Evolutionary conservation across 768 basidiomycete species (phyloP).

Genomic region (Chalciporus sphaerocephalus): DNA sequence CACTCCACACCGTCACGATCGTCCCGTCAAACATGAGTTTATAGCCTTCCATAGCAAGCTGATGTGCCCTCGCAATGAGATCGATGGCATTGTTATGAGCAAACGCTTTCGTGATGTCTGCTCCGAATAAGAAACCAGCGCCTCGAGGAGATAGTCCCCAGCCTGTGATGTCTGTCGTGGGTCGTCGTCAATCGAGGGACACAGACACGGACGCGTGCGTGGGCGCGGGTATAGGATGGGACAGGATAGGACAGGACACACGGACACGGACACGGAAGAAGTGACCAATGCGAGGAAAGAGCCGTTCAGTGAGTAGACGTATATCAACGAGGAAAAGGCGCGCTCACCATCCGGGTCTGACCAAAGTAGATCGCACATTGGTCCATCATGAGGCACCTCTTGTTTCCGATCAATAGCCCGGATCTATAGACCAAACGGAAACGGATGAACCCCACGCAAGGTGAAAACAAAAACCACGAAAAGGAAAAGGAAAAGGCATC

Average conservation of each 20-base stretch:
- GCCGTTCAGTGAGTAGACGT: conserved; percentile 12
- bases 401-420: conserved; percentile 93
- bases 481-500: conserved; percentile 16
- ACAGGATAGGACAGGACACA: no score
- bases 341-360: conserved; percentile 90
- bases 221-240: no score
- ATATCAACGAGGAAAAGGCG: conserved; percentile 4
- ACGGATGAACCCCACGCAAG: no score
- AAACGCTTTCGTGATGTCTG: conserved; percentile 86
- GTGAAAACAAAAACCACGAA: conserved; percentile 7
- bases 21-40: conserved; percentile 95
- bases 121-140: conserved; percentile 93
- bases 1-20: conserved; percentile 98
- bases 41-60: conserved; percentile 96
- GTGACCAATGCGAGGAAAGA: conserved; percentile 18
- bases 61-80: conserved; percentile 94
- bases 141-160: conserved; percentile 99
- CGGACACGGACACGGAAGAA: background rate
- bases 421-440: conserved; percentile 59
- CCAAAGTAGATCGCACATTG: conserved; percentile 99
- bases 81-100: conserved; percentile 89
- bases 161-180: conserved; percentile 70
- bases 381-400: conserved; percentile 96
- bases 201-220: no score
- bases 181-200: no score